A percentile compares a stretch with the other conserved stretches of the same genome.
These are phyloP conservation scores for Aspergillus latus DNA, from an alignment of 2,329 filamentous ascomycete species.

Conservation along the genomic window DNA sequence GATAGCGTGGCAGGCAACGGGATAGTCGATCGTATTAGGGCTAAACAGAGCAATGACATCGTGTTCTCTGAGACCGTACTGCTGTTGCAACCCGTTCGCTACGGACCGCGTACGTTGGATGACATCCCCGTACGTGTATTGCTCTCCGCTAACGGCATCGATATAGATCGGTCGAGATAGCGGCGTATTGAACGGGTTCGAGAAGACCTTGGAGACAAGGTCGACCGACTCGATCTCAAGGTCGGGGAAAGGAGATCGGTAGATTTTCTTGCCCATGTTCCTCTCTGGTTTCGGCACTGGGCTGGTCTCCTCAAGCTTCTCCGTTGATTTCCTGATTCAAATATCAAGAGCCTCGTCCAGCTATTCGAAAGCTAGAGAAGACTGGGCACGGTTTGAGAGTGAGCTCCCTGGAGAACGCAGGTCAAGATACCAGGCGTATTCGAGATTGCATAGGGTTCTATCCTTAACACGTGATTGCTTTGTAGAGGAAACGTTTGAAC, in stretches of 20 bases:
- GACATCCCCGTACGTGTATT: conserved; percentile 2
- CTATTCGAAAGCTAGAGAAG: no score
- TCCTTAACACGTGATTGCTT: no score
- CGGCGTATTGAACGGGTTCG: conserved; percentile 4
- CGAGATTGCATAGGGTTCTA: no score
- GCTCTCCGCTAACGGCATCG: neutral
- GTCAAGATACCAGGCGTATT: no score
- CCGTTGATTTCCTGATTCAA: no score
- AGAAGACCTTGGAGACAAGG: conserved; percentile 1
- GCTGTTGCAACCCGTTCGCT: neutral
- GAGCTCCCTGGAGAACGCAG: no score
- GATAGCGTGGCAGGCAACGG: conserved; percentile 3
- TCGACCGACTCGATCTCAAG: neutral
- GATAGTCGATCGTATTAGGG: conserved; percentile 5
- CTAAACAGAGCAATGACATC: conserved; percentile 6
- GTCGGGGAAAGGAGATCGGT: conserved; percentile 2
- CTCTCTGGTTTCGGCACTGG: no score
- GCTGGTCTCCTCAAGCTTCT: no score
- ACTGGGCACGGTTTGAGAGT: no score
- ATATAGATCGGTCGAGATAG: neutral
- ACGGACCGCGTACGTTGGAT: neutral
- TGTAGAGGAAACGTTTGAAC: no score
- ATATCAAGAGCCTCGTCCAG: no score
- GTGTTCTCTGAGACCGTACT: neutral
- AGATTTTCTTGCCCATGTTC: neutral